phyloP scores from a whole-genome alignment of 768 basidiomycete genomes.

The Lactarius vividus region DNA sequence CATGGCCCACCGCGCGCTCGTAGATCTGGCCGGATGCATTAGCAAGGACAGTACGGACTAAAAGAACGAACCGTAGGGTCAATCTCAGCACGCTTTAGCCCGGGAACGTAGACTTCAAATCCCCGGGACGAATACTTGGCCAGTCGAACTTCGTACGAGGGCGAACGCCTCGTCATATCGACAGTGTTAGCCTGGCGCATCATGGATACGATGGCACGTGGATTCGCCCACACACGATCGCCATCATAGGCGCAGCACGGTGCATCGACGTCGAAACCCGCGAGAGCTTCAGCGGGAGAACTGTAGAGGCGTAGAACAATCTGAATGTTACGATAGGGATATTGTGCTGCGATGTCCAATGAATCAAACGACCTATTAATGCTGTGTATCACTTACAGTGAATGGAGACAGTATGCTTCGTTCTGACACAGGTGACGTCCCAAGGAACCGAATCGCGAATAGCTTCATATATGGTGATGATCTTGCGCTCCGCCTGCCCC shows the following conservation, averaged over 20 bases:
- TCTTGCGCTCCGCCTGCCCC: constrained; percentile 55
- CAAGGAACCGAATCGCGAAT: constrained; percentile 64
- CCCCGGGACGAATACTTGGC: constrained; percentile 54
- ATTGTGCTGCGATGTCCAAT: constrained; percentile 46
- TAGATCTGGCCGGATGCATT: constrained; percentile 43
- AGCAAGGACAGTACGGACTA: background rate
- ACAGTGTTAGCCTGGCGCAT: constrained; percentile 68
- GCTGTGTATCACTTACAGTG: constrained; percentile 42
- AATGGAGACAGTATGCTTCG: constrained; percentile 64
- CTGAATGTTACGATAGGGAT: constrained; percentile 64
- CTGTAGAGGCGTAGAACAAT: constrained; percentile 64
- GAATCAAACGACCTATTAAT: background rate
- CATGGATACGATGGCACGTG: constrained; percentile 56
- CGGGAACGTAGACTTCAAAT: constrained; percentile 58
- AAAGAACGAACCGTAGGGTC: constrained; percentile 52
- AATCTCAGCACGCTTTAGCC: constrained; percentile 47
- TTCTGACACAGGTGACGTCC: constrained; percentile 66
- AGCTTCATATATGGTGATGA: constrained; percentile 57
- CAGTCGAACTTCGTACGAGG: constrained; percentile 61
- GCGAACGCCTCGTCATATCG: constrained; percentile 58
- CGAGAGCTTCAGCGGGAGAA: constrained; percentile 62
- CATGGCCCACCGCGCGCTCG: constrained; percentile 54
- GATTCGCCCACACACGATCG: constrained; percentile 56
- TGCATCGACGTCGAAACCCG: constrained; percentile 66
- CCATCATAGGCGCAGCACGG: constrained; percentile 59